Evolutionary conservation across 139 green algal species (phyloP), one percentile per base, ranked within the genome.

Genomic region (Trebouxia sp.): DNA sequence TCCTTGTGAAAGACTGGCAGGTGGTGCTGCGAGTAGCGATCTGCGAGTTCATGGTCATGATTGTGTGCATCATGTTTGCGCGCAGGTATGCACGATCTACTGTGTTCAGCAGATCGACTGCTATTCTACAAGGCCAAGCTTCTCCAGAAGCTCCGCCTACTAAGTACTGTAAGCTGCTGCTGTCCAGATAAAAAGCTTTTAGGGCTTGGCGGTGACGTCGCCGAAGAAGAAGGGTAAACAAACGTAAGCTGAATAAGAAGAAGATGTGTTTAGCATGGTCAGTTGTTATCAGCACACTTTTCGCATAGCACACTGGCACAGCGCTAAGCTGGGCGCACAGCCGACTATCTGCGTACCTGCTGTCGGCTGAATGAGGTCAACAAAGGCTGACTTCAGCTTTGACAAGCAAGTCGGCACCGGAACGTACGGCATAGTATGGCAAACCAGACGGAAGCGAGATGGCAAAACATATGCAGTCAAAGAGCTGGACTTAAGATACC

Each of bases 391-490:
- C 51, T 89, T 89, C 41, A 65, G 78, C 5, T 76, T 89, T 37
- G 78, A 82, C 53, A 84, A 86, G 41, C 89, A 86, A 65, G 85
- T 93, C 32, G 89, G 89, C 10, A 80, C 66, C 35, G 89, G 89
- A 9, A 88, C 79, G 74, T 93, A 87, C 85, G 89, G 89, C 8
- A 76, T 85, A 26, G 89, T 93, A 0, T 91, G 83, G 72, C 88
- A 87, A 77, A 86, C 87, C 42, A 66, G 88, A 5, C 76, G 86
- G 35, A 89, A 89, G 67, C 69, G 85, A 38, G 88, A 92, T 74
- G 81, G 85, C 51, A 79, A 88, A 47, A 82, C 65, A 0, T 93
- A 93, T 42, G 90, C 90, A 0, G 86, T 92, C 70, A 93, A 93
- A 72, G 86, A 92, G 75, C 90, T 93, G 28, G 87, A 92, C 80